These are phyloP conservation scores for Plantago coronopus DNA, from an alignment of 305 asterid genomes.

Conservation along the genomic window DNA sequence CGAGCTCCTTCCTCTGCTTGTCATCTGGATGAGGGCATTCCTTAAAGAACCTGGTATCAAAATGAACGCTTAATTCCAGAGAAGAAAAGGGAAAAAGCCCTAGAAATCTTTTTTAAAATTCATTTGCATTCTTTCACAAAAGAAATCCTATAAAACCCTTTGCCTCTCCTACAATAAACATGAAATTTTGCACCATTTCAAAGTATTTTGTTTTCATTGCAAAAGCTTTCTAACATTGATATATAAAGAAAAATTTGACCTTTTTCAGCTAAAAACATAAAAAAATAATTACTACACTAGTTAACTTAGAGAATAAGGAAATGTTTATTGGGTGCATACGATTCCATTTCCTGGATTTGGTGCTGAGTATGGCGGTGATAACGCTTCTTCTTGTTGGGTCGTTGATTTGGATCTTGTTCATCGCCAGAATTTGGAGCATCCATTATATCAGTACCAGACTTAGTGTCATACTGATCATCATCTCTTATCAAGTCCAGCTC, in stretches of 20 bases:
- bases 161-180: not conserved
- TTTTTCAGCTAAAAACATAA: not conserved
- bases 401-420: conserved; percentile 45
- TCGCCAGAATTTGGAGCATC: conserved; percentile 5
- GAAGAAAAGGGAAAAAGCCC: not conserved
- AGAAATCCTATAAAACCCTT: not conserved
- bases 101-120: not conserved
- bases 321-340: conserved; percentile 40
- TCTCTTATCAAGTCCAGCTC: conserved; percentile 69
- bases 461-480: conserved; percentile 67
- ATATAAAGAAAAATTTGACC: too few species aligned
- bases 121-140: not conserved
- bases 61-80: not conserved
- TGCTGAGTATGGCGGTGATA: conserved; percentile 95
- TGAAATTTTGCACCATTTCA: not conserved
- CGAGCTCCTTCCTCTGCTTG: conserved; percentile 89
- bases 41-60: conserved; percentile 57
- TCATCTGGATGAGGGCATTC: conserved; percentile 95
- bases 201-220: too few species aligned
- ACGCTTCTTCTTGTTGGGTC: conserved; percentile 77
- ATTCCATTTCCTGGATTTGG: conserved; percentile 86
- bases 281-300: not conserved
- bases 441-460: conserved; percentile 44
- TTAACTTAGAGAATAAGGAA: not conserved
- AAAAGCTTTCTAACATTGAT: too few species aligned